phyloP scores from a whole-genome alignment of 345 rosid species.

The Eutrema japonicum region DNA sequence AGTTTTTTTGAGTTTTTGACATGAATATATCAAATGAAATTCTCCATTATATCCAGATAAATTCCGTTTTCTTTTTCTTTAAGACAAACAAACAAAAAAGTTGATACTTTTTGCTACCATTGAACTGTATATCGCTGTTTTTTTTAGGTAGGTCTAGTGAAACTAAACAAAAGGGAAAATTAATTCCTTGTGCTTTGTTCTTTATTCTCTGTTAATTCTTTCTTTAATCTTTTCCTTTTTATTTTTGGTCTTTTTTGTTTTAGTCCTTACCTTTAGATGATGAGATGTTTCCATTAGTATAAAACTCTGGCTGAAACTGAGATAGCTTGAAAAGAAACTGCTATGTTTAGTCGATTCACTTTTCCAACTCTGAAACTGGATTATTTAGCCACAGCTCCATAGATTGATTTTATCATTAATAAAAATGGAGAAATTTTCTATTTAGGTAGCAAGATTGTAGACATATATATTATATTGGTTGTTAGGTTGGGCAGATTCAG shows the following conservation, averaged over 20 bases:
- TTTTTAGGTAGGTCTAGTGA: conserved; percentile 16
- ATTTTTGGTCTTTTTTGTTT: conserved; percentile 34
- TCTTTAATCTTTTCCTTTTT: conserved; percentile 34
- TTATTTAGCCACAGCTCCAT: too few species aligned
- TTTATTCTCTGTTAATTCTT: conserved; percentile 32
- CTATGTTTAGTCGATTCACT: conserved; percentile 2
- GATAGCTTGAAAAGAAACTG: conserved; percentile 15
- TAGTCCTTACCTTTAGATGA: conserved; percentile 34
- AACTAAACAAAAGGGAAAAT: conserved; percentile 28
- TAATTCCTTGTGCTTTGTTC: conserved; percentile 36
- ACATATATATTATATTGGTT: conserved; percentile 17
- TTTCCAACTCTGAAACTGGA: conserved; percentile 1
- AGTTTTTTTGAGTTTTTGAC: conserved; percentile 28
- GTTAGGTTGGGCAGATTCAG: conserved; percentile 38
- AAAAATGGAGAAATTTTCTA: conserved; percentile 13
- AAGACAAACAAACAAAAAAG: not conserved
- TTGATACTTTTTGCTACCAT: conserved; percentile 12
- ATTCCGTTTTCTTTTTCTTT: not conserved
- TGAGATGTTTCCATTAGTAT: conserved; percentile 16
- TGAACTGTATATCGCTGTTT: conserved; percentile 15
- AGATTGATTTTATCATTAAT: conserved; percentile 1
- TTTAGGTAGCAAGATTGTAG: conserved; percentile 38
- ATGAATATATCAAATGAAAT: conserved; percentile 3
- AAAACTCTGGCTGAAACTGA: conserved; percentile 15
- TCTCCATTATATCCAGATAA: not conserved